Conservation (phyloP, 768 basidiomycete genomes). For the Austroboletus eburneus region DNA sequence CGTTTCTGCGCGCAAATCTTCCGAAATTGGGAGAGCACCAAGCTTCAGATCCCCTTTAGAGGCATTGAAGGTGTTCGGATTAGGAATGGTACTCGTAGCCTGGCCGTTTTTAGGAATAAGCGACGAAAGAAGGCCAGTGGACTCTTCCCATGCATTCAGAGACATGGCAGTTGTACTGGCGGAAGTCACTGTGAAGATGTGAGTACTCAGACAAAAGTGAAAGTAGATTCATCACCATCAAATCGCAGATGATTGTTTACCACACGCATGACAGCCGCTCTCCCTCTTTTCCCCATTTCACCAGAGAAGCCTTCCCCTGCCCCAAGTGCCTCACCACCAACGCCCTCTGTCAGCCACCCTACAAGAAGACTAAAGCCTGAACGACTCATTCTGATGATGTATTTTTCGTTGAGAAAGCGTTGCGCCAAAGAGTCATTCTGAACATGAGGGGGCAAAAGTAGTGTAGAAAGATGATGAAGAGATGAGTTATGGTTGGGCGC, state of each 20-base stretch:
- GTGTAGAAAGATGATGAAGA: conserved; percentile 72
- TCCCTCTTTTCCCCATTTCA: conserved; percentile 76
- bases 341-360: conserved; percentile 94
- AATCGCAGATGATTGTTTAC: conserved; percentile 92
- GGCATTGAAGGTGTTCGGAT: conserved; percentile 70
- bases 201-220: conserved; percentile 14
- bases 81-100: conserved; percentile 37
- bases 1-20: conserved; percentile 78
- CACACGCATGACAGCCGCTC: conserved; percentile 88
- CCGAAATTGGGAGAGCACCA: conserved; percentile 73
- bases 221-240: conserved; percentile 55
- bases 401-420: conserved; percentile 87
- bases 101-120: conserved; percentile 64
- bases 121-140: conserved; percentile 77
- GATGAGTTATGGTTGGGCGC: conserved; percentile 60
- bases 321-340: conserved; percentile 82
- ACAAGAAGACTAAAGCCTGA: conserved; percentile 89
- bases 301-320: conserved; percentile 75
- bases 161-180: conserved; percentile 62
- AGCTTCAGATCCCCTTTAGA: conserved; percentile 79
- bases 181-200: conserved; percentile 53
- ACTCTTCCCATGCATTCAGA: conserved; percentile 75
- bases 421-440: conserved; percentile 78
- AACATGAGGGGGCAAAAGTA: conserved; percentile 81
- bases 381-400: conserved; percentile 82